phyloP scores from a whole-genome alignment of 2,329 filamentous ascomycete genomes.

The Pseudogymnoascus sp. region DNA sequence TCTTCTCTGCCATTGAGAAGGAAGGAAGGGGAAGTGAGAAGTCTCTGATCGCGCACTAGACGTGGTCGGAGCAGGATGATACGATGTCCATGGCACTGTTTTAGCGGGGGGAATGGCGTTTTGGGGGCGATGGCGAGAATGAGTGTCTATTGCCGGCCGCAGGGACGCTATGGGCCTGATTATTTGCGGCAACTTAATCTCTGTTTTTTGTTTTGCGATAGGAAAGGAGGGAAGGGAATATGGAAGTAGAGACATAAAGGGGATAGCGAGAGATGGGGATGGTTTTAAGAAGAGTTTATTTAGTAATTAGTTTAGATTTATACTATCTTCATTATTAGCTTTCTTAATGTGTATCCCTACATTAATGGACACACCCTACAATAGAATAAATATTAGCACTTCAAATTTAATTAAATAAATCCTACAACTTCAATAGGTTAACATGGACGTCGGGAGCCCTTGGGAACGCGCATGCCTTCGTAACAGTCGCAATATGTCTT shows the following conservation, averaged over 20 bases:
- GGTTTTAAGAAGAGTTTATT: neutral
- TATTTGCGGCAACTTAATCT: neutral
- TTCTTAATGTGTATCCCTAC: neutral
- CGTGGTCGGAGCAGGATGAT: neutral
- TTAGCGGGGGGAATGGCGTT: neutral
- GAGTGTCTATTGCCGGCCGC: neutral
- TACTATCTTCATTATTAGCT: neutral
- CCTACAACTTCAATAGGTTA: too few species aligned
- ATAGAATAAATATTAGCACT: too few species aligned
- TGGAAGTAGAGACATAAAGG: neutral
- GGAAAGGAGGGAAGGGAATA: neutral
- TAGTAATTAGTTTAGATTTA: neutral
- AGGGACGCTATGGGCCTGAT: neutral
- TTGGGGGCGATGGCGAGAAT: neutral
- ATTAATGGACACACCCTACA: too few species aligned
- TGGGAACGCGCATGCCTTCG: too few species aligned
- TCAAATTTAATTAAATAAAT: too few species aligned
- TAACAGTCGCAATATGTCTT: too few species aligned
- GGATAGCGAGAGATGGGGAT: neutral
- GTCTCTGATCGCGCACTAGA: neutral
- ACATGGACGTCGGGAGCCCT: too few species aligned
- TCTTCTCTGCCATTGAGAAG: too few species aligned
- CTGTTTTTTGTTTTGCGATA: neutral
- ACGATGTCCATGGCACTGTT: neutral
- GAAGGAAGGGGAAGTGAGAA: neutral